Conservation (phyloP, 202 grass and related monocot species). For the Panicum hallii region DNA sequence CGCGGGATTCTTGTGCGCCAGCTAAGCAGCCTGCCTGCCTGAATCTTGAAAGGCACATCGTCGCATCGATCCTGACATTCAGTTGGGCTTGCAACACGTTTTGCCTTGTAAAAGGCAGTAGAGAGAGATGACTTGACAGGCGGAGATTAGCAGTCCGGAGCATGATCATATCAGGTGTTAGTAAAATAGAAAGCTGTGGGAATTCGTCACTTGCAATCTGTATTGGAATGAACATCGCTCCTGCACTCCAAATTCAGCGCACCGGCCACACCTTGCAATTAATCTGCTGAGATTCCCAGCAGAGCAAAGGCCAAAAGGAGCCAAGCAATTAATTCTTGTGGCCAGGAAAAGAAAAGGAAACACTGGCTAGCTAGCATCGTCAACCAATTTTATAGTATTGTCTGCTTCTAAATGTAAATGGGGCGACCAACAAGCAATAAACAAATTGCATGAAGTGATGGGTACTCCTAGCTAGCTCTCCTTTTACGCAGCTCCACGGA, state of each 20-base stretch:
- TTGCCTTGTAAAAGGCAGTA: constrained; percentile 33
- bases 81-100: constrained; percentile 19
- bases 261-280: not conserved
- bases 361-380: not conserved
- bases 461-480: not conserved
- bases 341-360: not conserved
- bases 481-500: not conserved
- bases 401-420: not conserved
- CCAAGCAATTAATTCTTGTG: not conserved
- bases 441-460: not conserved
- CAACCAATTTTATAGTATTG: not conserved
- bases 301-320: not conserved
- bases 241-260: not conserved
- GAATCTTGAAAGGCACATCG: constrained; percentile 12
- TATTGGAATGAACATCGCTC: not conserved
- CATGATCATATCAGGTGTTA: no score
- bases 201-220: not conserved
- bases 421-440: constrained; percentile 3
- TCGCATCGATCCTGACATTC: not conserved
- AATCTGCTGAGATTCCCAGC: not conserved
- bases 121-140: not conserved
- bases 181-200: not conserved
- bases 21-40: not conserved
- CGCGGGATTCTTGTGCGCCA: not conserved
- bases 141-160: no score